A percentile compares a stretch with the other conserved stretches of the same genome.
These are phyloP conservation scores for Nannochloropsis salina DNA, from an alignment of 108 stramenopile species.

Conservation along the genomic window DNA sequence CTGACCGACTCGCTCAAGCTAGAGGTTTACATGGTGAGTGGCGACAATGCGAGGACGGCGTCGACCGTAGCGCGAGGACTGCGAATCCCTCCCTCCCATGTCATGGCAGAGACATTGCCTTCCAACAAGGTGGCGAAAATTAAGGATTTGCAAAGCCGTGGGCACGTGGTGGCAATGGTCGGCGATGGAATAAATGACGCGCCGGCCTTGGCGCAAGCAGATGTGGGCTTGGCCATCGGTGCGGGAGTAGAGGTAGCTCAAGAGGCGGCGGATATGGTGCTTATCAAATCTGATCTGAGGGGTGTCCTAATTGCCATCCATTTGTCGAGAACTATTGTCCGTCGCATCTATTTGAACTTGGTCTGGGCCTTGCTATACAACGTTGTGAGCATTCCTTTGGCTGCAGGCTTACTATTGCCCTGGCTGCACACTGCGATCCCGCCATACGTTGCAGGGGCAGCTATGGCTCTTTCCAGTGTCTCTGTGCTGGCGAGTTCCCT, in stretches of 20 bases:
- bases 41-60: slow-evolving; percentile 83
- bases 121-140: slow-evolving; percentile 57
- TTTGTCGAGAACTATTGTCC: slow-evolving; percentile 62
- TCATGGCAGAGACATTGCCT: slow-evolving; percentile 82
- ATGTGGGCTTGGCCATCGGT: slow-evolving; percentile 91
- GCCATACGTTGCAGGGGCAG: neutral
- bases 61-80: slow-evolving; percentile 68
- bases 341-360: slow-evolving; percentile 79
- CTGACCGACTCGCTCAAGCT: slow-evolving; percentile 62
- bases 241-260: slow-evolving; percentile 90
- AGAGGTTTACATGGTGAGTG: slow-evolving; percentile 92
- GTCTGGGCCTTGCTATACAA: slow-evolving; percentile 92
- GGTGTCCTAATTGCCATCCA: slow-evolving; percentile 84
- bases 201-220: slow-evolving; percentile 81
- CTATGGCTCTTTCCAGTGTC: slow-evolving; percentile 35
- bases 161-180: slow-evolving; percentile 67
- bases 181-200: slow-evolving; percentile 99
- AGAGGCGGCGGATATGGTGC: slow-evolving; percentile 93
- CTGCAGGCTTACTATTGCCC: slow-evolving; percentile 89
- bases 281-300: slow-evolving; percentile 73
- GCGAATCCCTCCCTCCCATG: slow-evolving; percentile 61
- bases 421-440: slow-evolving; percentile 40
- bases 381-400: slow-evolving; percentile 80
- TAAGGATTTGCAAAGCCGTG: slow-evolving; percentile 28
- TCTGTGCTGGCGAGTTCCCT: slow-evolving; percentile 44